Evolutionary conservation across 495 filamentous ascomycete species (phyloP).

Genomic region (Tuber microsphaerosporum): DNA sequence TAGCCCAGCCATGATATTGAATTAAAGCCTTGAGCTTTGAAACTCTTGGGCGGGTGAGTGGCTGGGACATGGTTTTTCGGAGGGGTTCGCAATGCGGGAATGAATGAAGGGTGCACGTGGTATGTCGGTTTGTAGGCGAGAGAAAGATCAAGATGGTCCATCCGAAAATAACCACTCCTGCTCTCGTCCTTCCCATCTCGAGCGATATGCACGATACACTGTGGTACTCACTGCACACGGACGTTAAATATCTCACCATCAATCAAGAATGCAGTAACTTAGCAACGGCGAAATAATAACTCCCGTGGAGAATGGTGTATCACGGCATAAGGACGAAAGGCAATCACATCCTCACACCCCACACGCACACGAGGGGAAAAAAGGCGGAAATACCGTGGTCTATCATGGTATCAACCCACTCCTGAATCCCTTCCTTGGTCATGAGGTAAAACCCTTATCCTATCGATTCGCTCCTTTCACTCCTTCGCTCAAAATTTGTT

Average conservation of each 20-base stretch:
- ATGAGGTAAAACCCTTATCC: not conserved
- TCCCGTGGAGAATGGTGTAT: not conserved
- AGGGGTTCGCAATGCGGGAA: not conserved
- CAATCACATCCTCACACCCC: not conserved
- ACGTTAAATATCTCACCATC: slow-evolving; percentile 1
- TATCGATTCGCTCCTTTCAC: not conserved
- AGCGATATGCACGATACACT: not conserved
- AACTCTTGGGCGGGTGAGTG: not conserved
- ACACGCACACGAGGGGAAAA: not conserved
- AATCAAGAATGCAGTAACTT: not conserved
- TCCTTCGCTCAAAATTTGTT: not conserved
- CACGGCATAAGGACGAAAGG: not conserved
- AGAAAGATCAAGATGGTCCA: not conserved
- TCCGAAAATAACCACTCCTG: not conserved
- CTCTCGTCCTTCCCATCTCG: not conserved
- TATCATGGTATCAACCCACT: not conserved
- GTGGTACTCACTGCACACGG: not conserved
- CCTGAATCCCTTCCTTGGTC: not conserved
- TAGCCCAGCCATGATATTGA: not conserved
- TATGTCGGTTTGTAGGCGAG: not conserved
- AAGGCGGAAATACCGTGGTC: not conserved
- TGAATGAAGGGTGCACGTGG: not conserved
- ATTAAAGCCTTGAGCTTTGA: not conserved
- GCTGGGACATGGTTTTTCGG: not conserved
- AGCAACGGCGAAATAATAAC: not conserved